Conservation (phyloP, 306 rosid species). For the Casuarina cunninghamiana region DNA sequence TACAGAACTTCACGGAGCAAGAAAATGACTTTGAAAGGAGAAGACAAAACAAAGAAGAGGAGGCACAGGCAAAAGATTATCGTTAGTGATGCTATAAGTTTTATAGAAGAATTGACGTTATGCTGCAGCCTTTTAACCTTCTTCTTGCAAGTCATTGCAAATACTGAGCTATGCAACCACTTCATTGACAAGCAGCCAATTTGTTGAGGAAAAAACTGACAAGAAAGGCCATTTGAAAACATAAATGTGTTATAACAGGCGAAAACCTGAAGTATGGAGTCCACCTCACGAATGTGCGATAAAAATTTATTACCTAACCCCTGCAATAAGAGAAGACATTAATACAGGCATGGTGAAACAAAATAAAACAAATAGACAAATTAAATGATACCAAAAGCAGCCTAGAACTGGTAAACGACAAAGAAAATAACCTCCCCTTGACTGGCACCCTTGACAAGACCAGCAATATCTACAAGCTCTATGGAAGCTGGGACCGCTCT, state of each 20-base stretch:
- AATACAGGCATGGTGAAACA: neutral
- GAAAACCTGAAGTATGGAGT: conserved; percentile 91
- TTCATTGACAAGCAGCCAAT: neutral
- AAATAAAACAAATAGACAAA: neutral
- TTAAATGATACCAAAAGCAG: conserved; percentile 19
- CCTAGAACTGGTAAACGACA: conserved; percentile 5
- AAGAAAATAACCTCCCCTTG: conserved; percentile 82
- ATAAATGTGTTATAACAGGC: conserved; percentile 17
- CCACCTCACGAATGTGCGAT: conserved; percentile 95
- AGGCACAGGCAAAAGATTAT: neutral
- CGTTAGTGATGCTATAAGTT: neutral
- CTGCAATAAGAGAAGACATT: conserved; percentile 49
- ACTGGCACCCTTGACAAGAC: conserved; percentile 96
- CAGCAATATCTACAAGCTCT: conserved; percentile 96
- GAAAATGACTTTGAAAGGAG: neutral
- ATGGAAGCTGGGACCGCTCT: conserved; percentile 86
- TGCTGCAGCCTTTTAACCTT: neutral
- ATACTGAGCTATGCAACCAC: neutral
- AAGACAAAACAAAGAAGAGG: neutral
- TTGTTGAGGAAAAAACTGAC: neutral
- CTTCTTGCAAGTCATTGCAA: neutral
- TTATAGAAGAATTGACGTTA: neutral
- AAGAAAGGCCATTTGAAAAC: conserved; percentile 14
- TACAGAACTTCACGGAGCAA: neutral
- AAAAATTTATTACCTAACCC: conserved; percentile 92